Evolutionary conservation across 192 early-diverging fungal species (phyloP), one percentile per base, ranked within the genome.

Genomic region (Entomortierella parvispora): DNA sequence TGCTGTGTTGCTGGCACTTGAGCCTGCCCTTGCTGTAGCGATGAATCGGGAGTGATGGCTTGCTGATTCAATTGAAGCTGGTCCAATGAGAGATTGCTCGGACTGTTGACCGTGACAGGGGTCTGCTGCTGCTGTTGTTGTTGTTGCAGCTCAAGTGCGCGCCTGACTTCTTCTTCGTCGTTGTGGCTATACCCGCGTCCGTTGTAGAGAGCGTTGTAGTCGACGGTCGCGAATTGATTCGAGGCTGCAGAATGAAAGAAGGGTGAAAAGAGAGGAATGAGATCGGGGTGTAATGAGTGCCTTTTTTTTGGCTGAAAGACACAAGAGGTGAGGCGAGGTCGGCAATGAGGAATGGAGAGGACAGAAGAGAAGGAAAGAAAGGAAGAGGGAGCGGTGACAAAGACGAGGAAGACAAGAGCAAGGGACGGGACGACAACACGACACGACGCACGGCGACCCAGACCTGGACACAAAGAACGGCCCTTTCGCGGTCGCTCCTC

Each of bases 161-260:
- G n/a, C 20, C 26, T 14, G 28, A 15, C 22, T 4, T 22, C n/a
- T 5, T 20, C 15, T 11, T 33, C 6, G 50, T 60, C 58, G 57
- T 54, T 37, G 68, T 61, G 58, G 48, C 50, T 61, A 32, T 61
- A 61, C 4, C 68, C 68, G 58, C 29, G 49, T 29, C 50, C 58
- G 68, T 69, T 69, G 43, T 22, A 69, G 58, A 33, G 31, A 42
- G 68, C 45, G 42, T 61, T 69, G 69, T 71, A 64, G 61, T 71
- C 69, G 31, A 52, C 31, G 46, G 54, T 26, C 28, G 37, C 11
- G 47, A 62, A 55, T 4, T 50, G 33, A 33, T 26, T 43, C 17
- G 58, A 54, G 14, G 54, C 55, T 42, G 58, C 22, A 48, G 26
- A 22, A 49, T 46, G 22, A 15, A 40, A 53, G 62, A 40, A 9